Percentiles rank a stretch among this genome's conserved stretches.
These are phyloP conservation scores for Chytridium lagenaria DNA, from an alignment of 371 early-diverging fungal genomes.

Conservation along the genomic window DNA sequence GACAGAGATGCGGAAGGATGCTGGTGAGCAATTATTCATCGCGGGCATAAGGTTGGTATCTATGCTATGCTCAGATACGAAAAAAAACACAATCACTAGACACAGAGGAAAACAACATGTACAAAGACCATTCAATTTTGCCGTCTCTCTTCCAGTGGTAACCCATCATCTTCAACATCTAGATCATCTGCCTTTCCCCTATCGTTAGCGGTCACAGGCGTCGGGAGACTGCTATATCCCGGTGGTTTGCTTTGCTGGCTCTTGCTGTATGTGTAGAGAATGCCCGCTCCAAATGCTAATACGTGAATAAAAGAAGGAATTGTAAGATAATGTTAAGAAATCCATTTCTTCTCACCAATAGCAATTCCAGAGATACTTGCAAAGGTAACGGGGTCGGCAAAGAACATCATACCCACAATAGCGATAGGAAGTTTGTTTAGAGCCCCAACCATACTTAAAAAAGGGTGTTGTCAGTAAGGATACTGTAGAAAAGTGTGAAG, in stretches of 20 bases:
- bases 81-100: too few relatives aligned
- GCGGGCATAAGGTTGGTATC: too few relatives aligned
- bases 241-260: conserved; percentile 34
- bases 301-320: conserved; percentile 2
- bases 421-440: conserved; percentile 98
- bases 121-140: too few relatives aligned
- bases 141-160: too few relatives aligned
- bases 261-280: conserved; percentile 83
- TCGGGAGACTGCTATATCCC: neutral
- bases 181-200: neutral
- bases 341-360: conserved; percentile 48
- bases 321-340: neutral
- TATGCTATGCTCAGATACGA: too few relatives aligned
- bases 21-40: too few relatives aligned
- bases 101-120: too few relatives aligned
- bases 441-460: conserved; percentile 94
- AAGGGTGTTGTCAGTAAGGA: too few relatives aligned
- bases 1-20: too few relatives aligned
- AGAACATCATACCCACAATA: conserved; percentile 92
- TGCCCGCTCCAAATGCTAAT: conserved; percentile 78
- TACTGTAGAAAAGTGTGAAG: too few relatives aligned
- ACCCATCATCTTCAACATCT: neutral
- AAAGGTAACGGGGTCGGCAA: conserved; percentile 83
- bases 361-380: conserved; percentile 82
- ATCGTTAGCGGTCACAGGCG: neutral